Conservation (phyloP, 768 basidiomycete genomes). For the Boletus pseudo-olivaceus region DNA sequence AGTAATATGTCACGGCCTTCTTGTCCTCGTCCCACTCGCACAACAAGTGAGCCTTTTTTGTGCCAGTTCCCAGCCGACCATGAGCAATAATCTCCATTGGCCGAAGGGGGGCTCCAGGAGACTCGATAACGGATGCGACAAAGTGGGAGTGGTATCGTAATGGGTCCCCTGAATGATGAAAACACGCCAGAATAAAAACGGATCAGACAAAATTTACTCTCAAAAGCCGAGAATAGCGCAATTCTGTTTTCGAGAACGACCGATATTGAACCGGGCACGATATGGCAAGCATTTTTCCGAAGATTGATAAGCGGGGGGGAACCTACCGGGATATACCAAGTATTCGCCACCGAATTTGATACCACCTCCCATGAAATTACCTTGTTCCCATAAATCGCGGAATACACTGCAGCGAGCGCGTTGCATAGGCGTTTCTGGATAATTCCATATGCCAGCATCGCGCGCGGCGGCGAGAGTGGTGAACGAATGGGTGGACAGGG, state of each 20-base stretch:
- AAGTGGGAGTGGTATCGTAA: conserved; percentile 97
- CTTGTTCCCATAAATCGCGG: conserved; percentile 74
- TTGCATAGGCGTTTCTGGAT: conserved; percentile 62
- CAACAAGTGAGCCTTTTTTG: conserved; percentile 92
- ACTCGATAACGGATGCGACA: conserved; percentile 74
- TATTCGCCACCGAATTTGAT: conserved; percentile 97
- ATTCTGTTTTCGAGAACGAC: neutral
- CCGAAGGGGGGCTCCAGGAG: conserved; percentile 52
- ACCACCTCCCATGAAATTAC: conserved; percentile 84
- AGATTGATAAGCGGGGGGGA: neutral
- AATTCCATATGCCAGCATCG: conserved; percentile 71
- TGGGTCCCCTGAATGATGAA: conserved; percentile 67
- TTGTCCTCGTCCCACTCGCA: conserved; percentile 82
- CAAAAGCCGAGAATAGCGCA: neutral
- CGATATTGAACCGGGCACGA: too few relatives aligned
- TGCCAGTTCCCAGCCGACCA: conserved; percentile 92
- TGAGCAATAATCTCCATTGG: conserved; percentile 97
- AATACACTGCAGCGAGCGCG: conserved; percentile 79
- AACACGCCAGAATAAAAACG: neutral
- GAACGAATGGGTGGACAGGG: conserved; percentile 41
- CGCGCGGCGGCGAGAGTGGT: conserved; percentile 57
- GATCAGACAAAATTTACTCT: conserved; percentile 1
- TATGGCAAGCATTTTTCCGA: neutral
- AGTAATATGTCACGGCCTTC: conserved; percentile 65
- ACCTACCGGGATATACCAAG: conserved; percentile 89